phyloP scores from a whole-genome alignment of 495 filamentous ascomycete genomes.

The Lichina pygmaea region DNA sequence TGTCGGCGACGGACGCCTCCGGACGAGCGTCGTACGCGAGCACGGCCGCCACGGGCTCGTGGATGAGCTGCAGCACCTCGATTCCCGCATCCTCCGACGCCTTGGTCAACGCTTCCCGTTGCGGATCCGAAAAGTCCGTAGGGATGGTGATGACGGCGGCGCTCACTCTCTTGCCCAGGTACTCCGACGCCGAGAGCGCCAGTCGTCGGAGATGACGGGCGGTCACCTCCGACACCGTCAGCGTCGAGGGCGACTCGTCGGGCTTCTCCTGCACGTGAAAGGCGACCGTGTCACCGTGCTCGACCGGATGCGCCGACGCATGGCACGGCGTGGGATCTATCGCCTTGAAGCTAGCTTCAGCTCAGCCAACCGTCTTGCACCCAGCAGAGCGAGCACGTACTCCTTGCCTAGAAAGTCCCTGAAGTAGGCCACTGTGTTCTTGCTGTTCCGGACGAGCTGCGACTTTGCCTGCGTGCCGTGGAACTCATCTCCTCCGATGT shows the following conservation, averaged over 20 bases:
- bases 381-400: slow-evolving; percentile 16
- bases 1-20: slow-evolving; percentile 48
- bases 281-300: slow-evolving; percentile 40
- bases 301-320: slow-evolving; percentile 70
- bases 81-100: slow-evolving; percentile 60
- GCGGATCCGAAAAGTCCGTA: slow-evolving; percentile 71
- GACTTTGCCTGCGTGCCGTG: slow-evolving; percentile 86
- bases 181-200: slow-evolving; percentile 63
- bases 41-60: slow-evolving; percentile 75
- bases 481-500: slow-evolving; percentile 85
- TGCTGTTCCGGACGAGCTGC: slow-evolving; percentile 70
- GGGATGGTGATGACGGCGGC: slow-evolving; percentile 83
- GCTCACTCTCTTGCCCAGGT: slow-evolving; percentile 71
- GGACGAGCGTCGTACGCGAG: slow-evolving; percentile 80
- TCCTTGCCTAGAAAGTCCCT: slow-evolving; percentile 86
- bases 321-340: slow-evolving; percentile 93
- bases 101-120: slow-evolving; percentile 50
- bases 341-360: slow-evolving; percentile 41
- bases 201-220: slow-evolving; percentile 69
- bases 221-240: slow-evolving; percentile 64
- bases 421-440: slow-evolving; percentile 88
- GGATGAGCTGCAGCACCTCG: slow-evolving; percentile 76
- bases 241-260: slow-evolving; percentile 22
- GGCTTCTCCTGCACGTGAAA: slow-evolving; percentile 56
- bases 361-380: not conserved